A percentile compares a stretch with the other conserved stretches of the same genome.
Conservation (phyloP, 139 green algal genomes). For the Pseudopediastrum boryanum region DNA sequence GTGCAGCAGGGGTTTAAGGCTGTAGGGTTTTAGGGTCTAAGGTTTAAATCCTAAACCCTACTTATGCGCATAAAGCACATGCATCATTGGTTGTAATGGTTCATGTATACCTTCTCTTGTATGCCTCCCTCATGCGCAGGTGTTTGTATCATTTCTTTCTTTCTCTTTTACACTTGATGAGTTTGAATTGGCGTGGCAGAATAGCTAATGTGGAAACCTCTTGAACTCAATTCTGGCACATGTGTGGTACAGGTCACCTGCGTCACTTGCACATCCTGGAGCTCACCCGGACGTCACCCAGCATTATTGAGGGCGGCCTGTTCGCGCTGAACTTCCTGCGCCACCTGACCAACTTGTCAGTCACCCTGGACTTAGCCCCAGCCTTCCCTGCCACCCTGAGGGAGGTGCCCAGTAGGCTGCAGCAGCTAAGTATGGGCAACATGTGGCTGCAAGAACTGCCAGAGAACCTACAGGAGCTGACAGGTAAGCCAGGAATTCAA, state of each 20-base stretch:
- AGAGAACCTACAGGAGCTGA: neutral
- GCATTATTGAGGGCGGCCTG: conserved; percentile 15
- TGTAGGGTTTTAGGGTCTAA: no score
- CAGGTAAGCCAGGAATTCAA: conserved; percentile 9
- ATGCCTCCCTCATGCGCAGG: neutral
- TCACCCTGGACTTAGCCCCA: conserved; percentile 27
- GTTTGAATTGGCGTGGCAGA: neutral
- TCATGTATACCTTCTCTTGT: neutral
- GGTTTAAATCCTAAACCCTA: no score
- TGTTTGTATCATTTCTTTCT: neutral
- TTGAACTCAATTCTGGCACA: neutral
- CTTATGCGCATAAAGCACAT: neutral
- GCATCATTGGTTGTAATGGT: neutral
- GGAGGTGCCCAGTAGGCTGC: conserved; percentile 26
- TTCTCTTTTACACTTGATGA: neutral
- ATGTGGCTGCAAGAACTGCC: conserved; percentile 35
- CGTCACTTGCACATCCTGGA: conserved; percentile 3
- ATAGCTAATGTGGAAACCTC: neutral
- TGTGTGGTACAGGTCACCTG: conserved; percentile 4
- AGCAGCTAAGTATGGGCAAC: conserved; percentile 16
- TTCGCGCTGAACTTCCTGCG: conserved; percentile 30
- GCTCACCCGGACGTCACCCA: neutral
- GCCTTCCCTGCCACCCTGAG: conserved; percentile 6
- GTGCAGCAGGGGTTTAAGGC: no score
- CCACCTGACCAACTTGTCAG: neutral